phyloP scores from a whole-genome alignment of 202 grass and related monocot species.

The Alloteropsis angusta region DNA sequence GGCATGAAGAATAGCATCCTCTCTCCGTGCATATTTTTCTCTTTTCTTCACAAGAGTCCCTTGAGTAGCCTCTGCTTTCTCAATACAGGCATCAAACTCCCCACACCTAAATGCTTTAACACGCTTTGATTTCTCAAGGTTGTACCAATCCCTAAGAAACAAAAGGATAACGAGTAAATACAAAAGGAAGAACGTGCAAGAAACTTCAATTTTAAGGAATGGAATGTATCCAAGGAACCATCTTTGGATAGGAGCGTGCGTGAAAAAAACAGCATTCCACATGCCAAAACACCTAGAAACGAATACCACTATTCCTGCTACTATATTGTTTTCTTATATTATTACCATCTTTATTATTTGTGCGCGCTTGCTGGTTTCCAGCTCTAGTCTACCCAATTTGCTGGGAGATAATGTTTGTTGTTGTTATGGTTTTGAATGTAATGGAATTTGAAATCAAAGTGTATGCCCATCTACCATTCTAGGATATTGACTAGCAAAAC shows the following conservation, averaged over 20 bases:
- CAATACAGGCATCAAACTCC: constrained; percentile 99
- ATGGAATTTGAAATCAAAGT: background rate
- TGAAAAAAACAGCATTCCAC: background rate
- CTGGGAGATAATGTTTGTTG: background rate
- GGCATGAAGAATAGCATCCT: constrained; percentile 97
- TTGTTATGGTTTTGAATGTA: background rate
- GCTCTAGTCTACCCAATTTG: background rate
- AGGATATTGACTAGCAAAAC: background rate
- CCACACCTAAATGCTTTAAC: constrained; percentile 97
- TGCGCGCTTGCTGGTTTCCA: background rate
- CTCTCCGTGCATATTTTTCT: constrained; percentile 96
- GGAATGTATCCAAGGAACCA: background rate
- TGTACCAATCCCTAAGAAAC: constrained; percentile 90
- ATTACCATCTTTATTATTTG: background rate
- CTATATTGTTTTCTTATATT: background rate
- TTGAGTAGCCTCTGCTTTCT: constrained; percentile 85
- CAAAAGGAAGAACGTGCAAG: constrained; percentile 8
- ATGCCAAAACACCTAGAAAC: background rate
- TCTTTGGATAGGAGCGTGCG: background rate
- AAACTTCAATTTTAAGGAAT: background rate
- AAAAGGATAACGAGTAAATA: constrained; percentile 19
- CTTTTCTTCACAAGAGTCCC: constrained; percentile 90
- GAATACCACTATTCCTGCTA: background rate
- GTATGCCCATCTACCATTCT: background rate
- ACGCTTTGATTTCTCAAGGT: constrained; percentile 98